Evolutionary conservation across 2,329 filamentous ascomycete species (phyloP).

Genomic region (Trichoderma oligosporum): DNA sequence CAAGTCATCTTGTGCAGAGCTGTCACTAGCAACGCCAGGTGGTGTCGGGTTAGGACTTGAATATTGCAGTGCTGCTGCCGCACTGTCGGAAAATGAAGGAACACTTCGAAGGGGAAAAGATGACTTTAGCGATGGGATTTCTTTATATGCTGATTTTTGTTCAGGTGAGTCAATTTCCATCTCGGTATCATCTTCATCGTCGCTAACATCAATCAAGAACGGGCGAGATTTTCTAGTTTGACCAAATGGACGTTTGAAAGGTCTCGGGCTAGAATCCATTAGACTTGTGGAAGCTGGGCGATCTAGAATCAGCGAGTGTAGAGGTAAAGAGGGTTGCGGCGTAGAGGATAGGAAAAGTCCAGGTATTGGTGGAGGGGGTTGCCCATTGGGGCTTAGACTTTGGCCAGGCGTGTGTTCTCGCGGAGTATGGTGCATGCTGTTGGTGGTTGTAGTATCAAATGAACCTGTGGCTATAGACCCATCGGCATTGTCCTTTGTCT

Average conservation of each 20-base stretch:
- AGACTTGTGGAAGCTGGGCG: conserved; percentile 64
- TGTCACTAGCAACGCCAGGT: conserved; percentile 33
- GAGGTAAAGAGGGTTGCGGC: conserved; percentile 24
- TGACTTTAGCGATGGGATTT: conserved; percentile 34
- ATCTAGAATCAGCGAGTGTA: conserved; percentile 32
- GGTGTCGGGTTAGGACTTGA: conserved; percentile 42
- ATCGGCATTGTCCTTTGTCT: neutral
- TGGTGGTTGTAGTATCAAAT: neutral
- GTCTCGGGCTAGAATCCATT: conserved; percentile 48
- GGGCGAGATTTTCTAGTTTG: conserved; percentile 56
- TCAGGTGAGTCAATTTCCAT: conserved; percentile 62
- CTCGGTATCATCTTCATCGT: conserved; percentile 62
- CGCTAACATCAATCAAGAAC: conserved; percentile 82
- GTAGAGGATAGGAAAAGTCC: conserved; percentile 36
- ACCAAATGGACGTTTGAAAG: conserved; percentile 59
- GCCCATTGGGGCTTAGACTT: conserved; percentile 8
- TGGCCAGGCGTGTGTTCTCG: neutral
- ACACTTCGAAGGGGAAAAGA: conserved; percentile 42
- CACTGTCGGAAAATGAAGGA: conserved; percentile 42
- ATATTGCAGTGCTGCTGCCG: conserved; percentile 36
- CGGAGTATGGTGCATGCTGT: neutral
- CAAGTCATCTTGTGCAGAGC: conserved; percentile 40
- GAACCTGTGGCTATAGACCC: neutral
- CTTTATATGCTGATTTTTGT: conserved; percentile 36
- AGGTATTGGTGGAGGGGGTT: conserved; percentile 32